phyloP scores from a whole-genome alignment of 257 asterid genomes.

The Mentha longifolia region DNA sequence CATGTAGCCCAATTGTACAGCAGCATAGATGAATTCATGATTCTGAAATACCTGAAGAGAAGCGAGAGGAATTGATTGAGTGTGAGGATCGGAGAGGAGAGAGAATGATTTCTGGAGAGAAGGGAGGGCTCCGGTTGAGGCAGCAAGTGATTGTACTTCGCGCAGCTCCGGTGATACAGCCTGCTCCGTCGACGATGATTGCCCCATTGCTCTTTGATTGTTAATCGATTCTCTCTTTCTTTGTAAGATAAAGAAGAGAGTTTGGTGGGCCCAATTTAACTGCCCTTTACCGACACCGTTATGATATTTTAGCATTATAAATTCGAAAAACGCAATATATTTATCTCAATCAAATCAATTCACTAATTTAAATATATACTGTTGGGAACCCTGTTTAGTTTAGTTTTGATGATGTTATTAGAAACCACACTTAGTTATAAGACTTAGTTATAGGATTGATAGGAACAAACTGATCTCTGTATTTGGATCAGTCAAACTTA shows the following conservation, averaged over 20 bases:
- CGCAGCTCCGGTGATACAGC: slow-evolving; percentile 65
- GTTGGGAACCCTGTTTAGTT: too few species aligned
- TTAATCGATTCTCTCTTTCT: neutral
- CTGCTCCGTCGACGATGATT: slow-evolving; percentile 67
- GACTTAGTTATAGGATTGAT: too few species aligned
- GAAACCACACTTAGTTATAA: too few species aligned
- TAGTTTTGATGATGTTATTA: too few species aligned
- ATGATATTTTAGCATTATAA: neutral
- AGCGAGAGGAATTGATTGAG: slow-evolving; percentile 55
- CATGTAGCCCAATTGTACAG: neutral
- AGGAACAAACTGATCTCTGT: too few species aligned
- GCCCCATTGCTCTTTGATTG: slow-evolving; percentile 64
- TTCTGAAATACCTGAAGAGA: slow-evolving; percentile 63
- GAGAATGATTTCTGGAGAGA: slow-evolving; percentile 67
- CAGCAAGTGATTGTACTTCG: slow-evolving; percentile 75
- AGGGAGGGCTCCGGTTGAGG: slow-evolving; percentile 86
- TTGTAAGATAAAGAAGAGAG: neutral
- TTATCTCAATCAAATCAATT: too few species aligned
- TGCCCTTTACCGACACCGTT: slow-evolving; percentile 24
- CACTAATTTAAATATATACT: too few species aligned
- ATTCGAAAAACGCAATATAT: neutral
- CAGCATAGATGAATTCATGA: neutral
- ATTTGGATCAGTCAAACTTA: too few species aligned
- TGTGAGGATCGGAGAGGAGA: slow-evolving; percentile 69
- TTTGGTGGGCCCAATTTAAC: slow-evolving; percentile 15